Evolutionary conservation across 176 grass and related monocot genomes (phyloP), one percentile per base, ranked within the genome.

Genomic region (Elaeis guineensis): DNA sequence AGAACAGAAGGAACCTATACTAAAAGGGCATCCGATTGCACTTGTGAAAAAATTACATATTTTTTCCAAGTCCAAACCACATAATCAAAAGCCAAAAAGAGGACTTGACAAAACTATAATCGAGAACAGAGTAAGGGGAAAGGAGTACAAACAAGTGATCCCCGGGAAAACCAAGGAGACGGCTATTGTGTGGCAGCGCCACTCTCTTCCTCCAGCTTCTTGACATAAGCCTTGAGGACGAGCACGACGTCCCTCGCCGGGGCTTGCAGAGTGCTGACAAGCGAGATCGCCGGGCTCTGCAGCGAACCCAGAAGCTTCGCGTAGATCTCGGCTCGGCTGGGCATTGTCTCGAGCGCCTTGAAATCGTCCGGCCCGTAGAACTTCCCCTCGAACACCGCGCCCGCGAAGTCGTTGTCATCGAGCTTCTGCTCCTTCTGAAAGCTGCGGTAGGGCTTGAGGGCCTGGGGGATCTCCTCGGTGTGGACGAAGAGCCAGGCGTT

Each of bases 401-500:
- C 86, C 16, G 83, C 87, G 83, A 96, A 96, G 72, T 90, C 91
- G 66, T 96, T 90, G 55, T 89, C 76, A 56, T 89, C 83, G 19
- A 96, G 74, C 59, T 71, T 69, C 74, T 80, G 82, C 66, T 90
- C 83, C 77, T 80, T 90, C 70, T 98, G 93, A 81, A 98, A 98
- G 75, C 75, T 77, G 58, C 87, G 84, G 79, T 89, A 97, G 9
- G 93, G 87, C 1, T 81, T 73, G 49, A 91, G 81, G 4, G 87
- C 93, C 7, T 81, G 79, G 44, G 87, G 93, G 64, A 97, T 89
- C 84, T 97, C 87, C 64, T 97, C 93, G 59, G 93, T 87, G 5
- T 83, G 92, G n/a, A 97, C 92, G 77, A 97, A 97, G 17, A 97
- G 75, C 87, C 92, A 97, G 2, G 92, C 87, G 49, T 97, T 97